Evolutionary conservation across 1,139 yeast genomes (phyloP), one percentile per base, ranked within the genome.

Genomic region (Candida pseudoviswanathii): DNA sequence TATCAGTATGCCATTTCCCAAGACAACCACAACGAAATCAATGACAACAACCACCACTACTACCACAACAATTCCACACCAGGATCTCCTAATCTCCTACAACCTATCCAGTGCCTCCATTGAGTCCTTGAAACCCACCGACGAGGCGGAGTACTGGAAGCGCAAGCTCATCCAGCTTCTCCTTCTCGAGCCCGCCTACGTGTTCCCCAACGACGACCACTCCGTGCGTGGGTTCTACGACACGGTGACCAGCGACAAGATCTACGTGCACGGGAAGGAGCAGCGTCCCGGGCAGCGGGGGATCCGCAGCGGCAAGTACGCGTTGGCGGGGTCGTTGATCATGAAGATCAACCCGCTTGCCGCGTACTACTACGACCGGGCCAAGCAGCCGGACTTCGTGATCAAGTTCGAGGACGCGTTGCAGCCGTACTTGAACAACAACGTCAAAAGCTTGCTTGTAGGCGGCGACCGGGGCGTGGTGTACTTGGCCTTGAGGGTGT

Each of bases 281-380:
- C 26, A 46, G n/a, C 45, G 45, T 11, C 59, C 59, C 9, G 55
- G 54, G 8, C 37, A 48, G n/a, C 40, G 60, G 40, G 55, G 56
- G 16, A 24, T 56, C 2, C 43, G 39, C 6, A 29, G 51, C 5
- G 41, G 36, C 7, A 38, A 25, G 16, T 42, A 48, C 21, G 34
- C 50, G 6, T 10, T 31, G 1, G 42, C 45, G 25, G 51, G 51
- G 7, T 41, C 51, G 9, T 29, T 24, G 8, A 30, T 52, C 7
- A 44, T 54, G 51, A 40, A 40, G n/a, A 31, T 54, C 7, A 39
- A 53, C 25, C 45, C 50, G 6, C 16, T 34, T 4, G 44, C 49
- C 1, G 51, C 41, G 9, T 43, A 31, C 16, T 46, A 42, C 38
- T 43, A 31, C 27, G 39, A 51, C 16, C 6, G 27, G 8, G 34